Evolutionary conservation across 2,329 filamentous ascomycete genomes (phyloP), one percentile per base, ranked within the genome.

Genomic region (Chaetomium olivaceum): DNA sequence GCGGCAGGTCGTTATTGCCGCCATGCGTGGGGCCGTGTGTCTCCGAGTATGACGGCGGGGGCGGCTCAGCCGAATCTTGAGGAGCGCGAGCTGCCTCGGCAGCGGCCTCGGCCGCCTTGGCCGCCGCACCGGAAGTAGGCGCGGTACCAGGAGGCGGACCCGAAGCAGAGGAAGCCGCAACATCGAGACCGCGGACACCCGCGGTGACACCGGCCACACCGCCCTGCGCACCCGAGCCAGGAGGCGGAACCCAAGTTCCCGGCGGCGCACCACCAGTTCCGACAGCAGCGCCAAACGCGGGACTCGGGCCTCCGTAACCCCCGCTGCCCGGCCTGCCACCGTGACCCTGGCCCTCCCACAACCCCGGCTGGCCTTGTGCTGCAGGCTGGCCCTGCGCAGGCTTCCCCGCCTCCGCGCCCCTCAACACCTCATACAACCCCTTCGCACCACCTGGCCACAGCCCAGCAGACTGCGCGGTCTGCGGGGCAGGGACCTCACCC

Each of bases 401-500:
- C 19, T 59, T 60, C 67, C 70, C 71, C 5, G 75, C 77, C 70
- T 80, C 77, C 1, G 77, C 77, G 3, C 72, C 75, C 58, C 73
- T 75, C 16, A 80, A 66, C 1, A 78, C 75, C 29, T 78, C 77
- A 19, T 75, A 70, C 23, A 80, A 70, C 3, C 72, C 71, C 59
- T 71, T 70, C 46, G 73, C 76, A 2, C 71, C 73, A 4, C 71
- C 70, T 4, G 76, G 75, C 78, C 78, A 79, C 67, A 71, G 60
- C 8, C 68, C 68, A 12, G 63, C 68, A 11, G 63, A 52, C 25
- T 70, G 64, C 14, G n/a, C 5, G 3, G 36, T 6, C 36, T 43
- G 36, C 14, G 36, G 4, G 4, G 36, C 3, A 5, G 75, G 71
- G 0, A 82, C 79, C 50, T 81, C 77, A 27, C 82, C 82, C 3